Base-by-base conservation (phyloP, 768 basidiomycete genomes). In the Podaxis carcinomalis region DNA sequence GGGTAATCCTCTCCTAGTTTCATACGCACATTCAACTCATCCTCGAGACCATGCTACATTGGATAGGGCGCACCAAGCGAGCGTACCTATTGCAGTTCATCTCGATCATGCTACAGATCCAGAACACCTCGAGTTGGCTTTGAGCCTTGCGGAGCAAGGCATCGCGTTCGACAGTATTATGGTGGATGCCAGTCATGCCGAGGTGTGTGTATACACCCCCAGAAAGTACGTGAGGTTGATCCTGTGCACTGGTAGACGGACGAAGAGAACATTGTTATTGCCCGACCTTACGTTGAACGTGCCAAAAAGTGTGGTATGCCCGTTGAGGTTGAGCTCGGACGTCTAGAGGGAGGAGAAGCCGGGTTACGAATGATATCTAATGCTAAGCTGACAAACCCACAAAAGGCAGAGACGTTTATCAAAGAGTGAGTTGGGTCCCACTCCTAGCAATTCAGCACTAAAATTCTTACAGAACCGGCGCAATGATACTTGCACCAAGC, bases 121-220 rank as follows among this genome's bases (percentile, higher is more conserved):
- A 1, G 77, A 79, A 37, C 78, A 82, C 59, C 65, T 82, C 9
- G 77, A 82, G 65, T 74, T 79, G 21, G 79, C 78, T 0, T 66
- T 82, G 2, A 69, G 70, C 27, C 74, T 82, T 14, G 79, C 79
- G 0, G 78, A 80, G 58, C 68, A 78, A 59, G 79, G 79, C 1
- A 77, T 78, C 36, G 72, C 72, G 10, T 82, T 80, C 49, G 80
- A 80, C 56, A 80, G 78, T 62, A 80, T 80, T 63, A 80, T 80
- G 79, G 78, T 80, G 5, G 79, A 80, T 65, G 79, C 79, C 4
- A 79, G 78, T 59, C 79, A 81, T 58, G 78, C 80, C 11, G 78
- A 80, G 27, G 78, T 49, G 47, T 49, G 21, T 47, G 9, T 7
- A 9, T 21, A 49, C 47, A 21, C 19, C 1, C 23, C 11, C 19